phyloP scores from a whole-genome alignment of 805 yeast genomes.

The Teunomyces gatunensis region DNA sequence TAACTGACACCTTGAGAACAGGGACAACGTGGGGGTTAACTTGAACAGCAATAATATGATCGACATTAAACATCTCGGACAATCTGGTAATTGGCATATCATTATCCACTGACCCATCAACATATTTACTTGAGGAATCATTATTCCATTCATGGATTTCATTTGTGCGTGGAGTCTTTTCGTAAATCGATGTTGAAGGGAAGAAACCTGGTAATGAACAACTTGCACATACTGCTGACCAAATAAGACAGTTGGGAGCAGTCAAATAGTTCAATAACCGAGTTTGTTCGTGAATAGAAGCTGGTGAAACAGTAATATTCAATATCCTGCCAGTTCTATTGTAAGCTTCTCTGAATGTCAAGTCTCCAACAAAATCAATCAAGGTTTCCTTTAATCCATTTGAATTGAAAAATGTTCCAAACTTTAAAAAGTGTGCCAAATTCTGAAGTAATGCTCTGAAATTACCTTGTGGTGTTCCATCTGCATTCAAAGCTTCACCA shows the following conservation, averaged over 20 bases:
- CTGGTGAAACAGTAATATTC: conserved; percentile 91
- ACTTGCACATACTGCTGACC: conserved; percentile 92
- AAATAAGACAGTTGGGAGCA: conserved; percentile 75
- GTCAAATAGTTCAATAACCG: conserved; percentile 74
- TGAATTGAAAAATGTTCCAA: conserved; percentile 88
- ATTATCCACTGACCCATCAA: conserved; percentile 95
- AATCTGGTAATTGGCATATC: conserved; percentile 88
- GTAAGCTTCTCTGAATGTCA: conserved; percentile 92
- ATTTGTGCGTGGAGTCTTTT: conserved; percentile 74
- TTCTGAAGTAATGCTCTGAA: conserved; percentile 43
- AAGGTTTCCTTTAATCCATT: conserved; percentile 68
- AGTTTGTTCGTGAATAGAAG: conserved; percentile 88
- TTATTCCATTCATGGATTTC: conserved; percentile 80
- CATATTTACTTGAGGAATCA: conserved; percentile 68
- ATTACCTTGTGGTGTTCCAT: conserved; percentile 36
- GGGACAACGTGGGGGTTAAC: conserved; percentile 97
- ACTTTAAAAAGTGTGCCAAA: conserved; percentile 61
- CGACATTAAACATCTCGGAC: conserved; percentile 96
- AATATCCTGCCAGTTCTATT: conserved; percentile 91
- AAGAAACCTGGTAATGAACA: conserved; percentile 93
- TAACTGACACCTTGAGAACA: conserved; percentile 64
- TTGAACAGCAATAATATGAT: conserved; percentile 95
- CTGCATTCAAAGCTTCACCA: conserved; percentile 48
- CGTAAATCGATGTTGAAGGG: conserved; percentile 80
- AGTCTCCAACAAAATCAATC: conserved; percentile 76